These are phyloP conservation scores for Panus rudis DNA, from an alignment of 768 basidiomycete species.

Conservation along the genomic window DNA sequence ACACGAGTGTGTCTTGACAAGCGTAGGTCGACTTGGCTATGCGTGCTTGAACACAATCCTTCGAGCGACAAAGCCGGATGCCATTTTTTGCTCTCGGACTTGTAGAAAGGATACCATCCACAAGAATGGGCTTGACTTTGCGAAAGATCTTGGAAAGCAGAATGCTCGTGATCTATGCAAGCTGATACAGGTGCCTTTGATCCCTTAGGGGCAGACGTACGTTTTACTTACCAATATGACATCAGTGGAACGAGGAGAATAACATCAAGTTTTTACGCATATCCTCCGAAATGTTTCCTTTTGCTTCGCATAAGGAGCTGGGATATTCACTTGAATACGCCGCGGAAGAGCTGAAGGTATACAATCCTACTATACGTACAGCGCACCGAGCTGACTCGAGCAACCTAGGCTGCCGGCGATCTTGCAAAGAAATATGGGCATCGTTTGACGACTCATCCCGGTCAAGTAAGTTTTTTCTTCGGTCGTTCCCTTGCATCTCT, in stretches of 20 bases:
- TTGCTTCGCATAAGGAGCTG: conserved; percentile 72
- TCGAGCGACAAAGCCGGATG: conserved; percentile 59
- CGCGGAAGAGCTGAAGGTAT: conserved; percentile 39
- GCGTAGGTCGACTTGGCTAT: conserved; percentile 39
- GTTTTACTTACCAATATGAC: background rate
- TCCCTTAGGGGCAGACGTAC: background rate
- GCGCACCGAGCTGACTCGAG: too few species aligned
- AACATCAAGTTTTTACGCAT: conserved; percentile 80
- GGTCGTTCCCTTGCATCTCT: too few species aligned
- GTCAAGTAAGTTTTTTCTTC: too few species aligned
- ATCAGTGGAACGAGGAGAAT: conserved; percentile 81
- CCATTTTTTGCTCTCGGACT: conserved; percentile 57
- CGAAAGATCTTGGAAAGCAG: conserved; percentile 72
- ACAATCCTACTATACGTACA: background rate
- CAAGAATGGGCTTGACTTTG: conserved; percentile 70
- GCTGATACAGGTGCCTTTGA: conserved; percentile 47
- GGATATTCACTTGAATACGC: conserved; percentile 83
- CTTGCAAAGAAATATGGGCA: conserved; percentile 44
- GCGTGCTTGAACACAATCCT: conserved; percentile 85
- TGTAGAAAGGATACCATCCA: conserved; percentile 67
- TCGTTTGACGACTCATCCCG: conserved; percentile 81
- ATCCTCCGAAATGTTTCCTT: conserved; percentile 92
- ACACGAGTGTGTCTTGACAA: too few species aligned
- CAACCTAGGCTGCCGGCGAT: conserved; percentile 28
- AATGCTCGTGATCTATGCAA: conserved; percentile 67